These are phyloP conservation scores for Acanthamoeba comandoni DNA, from an alignment of 208 protist genomes.

Conservation along the genomic window DNA sequence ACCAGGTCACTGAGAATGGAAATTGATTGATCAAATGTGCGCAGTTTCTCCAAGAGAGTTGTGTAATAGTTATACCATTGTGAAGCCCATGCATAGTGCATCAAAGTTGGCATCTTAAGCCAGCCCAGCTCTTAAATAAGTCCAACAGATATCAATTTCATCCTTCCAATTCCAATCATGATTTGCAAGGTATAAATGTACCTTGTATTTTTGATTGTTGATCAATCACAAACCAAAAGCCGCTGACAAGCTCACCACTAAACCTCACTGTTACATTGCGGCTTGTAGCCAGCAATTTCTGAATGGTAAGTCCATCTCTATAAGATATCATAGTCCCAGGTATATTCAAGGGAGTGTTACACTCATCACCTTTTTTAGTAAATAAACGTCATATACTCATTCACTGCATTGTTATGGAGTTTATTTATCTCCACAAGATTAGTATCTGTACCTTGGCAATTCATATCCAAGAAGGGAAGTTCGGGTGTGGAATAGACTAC, in stretches of 20 bases:
- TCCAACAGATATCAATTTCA: too few species aligned
- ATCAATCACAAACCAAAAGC: conserved; percentile 58
- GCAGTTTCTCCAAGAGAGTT: not conserved
- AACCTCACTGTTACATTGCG: conserved; percentile 46
- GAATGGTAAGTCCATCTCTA: conserved; percentile 3
- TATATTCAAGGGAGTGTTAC: conserved; percentile 50
- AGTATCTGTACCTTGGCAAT: conserved; percentile 15
- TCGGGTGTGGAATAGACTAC: conserved; percentile 10
- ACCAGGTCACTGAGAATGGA: not conserved
- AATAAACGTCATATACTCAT: too few species aligned
- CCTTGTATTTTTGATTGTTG: conserved; percentile 24
- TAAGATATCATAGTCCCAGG: conserved; percentile 52
- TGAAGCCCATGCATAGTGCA: conserved; percentile 65
- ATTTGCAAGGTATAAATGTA: not conserved
- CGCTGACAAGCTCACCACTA: not conserved
- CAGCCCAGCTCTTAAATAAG: conserved; percentile 32
- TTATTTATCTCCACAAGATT: too few species aligned
- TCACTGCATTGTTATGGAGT: too few species aligned
- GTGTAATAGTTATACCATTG: conserved; percentile 66
- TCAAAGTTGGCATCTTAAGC: conserved; percentile 66
- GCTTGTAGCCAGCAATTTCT: not conserved
- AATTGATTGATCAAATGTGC: not conserved
- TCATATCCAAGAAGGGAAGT: conserved; percentile 24
- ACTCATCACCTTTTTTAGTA: too few species aligned
- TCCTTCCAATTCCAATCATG: conserved; percentile 1